A percentile compares a stretch with the other conserved stretches of the same genome.
These are phyloP conservation scores for Metarhizium sp. DNA, from an alignment of 2,329 filamentous ascomycete genomes.

Conservation along the genomic window DNA sequence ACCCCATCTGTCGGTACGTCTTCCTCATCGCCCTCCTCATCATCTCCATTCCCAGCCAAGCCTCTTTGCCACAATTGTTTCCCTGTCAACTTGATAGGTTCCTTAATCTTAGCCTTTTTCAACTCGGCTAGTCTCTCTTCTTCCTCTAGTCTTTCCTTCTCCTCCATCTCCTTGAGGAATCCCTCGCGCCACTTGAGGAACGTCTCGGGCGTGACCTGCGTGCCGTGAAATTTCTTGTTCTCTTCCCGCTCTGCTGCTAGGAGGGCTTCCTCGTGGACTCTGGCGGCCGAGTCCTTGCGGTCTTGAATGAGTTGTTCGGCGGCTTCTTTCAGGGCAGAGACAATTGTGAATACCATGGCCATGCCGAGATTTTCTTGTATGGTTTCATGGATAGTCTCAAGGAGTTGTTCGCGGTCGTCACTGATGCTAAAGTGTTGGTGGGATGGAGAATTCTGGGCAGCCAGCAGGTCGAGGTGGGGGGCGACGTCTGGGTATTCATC, in stretches of 20 bases:
- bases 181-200: conserved; percentile 75
- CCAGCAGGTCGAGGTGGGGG: conserved; percentile 70
- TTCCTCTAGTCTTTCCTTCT: conserved; percentile 55
- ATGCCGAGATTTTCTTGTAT: conserved; percentile 93
- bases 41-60: conserved; percentile 56
- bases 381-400: conserved; percentile 61
- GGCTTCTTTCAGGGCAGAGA: conserved; percentile 77
- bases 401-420: conserved; percentile 66
- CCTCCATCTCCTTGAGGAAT: conserved; percentile 75
- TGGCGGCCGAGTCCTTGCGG: conserved; percentile 55
- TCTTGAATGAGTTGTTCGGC: conserved; percentile 79
- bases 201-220: conserved; percentile 74
- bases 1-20: conserved; percentile 50
- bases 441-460: conserved; percentile 58
- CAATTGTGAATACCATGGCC: conserved; percentile 93
- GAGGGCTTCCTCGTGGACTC: conserved; percentile 44
- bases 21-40: conserved; percentile 58
- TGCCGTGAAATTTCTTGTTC: conserved; percentile 93
- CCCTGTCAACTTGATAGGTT: conserved; percentile 62
- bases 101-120: conserved; percentile 69
- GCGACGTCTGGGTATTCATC: conserved; percentile 81
- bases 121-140: conserved; percentile 76
- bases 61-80: conserved; percentile 72
- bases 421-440: conserved; percentile 70
- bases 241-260: conserved; percentile 72